A percentile compares a stretch with the other conserved stretches of the same genome.
These are phyloP conservation scores for Penicillium riverlandense DNA, from an alignment of 495 filamentous ascomycete species.

Conservation along the genomic window DNA sequence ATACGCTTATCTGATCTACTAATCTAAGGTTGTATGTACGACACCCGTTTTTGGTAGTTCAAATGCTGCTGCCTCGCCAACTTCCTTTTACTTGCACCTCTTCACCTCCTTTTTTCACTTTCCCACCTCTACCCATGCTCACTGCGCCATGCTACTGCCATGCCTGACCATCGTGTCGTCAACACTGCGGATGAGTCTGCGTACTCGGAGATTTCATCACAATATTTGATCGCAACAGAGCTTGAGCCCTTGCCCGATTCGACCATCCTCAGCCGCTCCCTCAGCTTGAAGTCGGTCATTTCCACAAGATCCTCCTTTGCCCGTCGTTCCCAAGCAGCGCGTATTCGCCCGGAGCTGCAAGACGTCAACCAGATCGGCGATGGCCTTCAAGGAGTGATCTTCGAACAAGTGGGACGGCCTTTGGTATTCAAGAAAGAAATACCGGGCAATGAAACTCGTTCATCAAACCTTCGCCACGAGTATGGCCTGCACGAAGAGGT, in stretches of 20 bases:
- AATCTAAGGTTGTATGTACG: no score
- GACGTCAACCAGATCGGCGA: constrained; percentile 7
- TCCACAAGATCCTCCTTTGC: constrained; percentile 3
- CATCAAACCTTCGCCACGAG: constrained; percentile 1
- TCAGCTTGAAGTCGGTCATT: constrained; percentile 1
- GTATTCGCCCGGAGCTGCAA: constrained; percentile 2
- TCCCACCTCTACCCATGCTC: no score
- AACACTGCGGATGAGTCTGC: no score
- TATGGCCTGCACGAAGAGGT: constrained; percentile 2
- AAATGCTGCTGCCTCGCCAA: no score
- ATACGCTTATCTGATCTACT: no score
- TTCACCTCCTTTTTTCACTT: no score
- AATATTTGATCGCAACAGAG: neutral
- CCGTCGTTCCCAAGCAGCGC: neutral
- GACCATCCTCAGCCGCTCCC: neutral
- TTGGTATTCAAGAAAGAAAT: constrained; percentile 5
- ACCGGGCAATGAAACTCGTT: constrained; percentile 3
- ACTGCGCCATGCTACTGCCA: no score
- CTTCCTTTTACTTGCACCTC: no score
- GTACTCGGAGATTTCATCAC: no score
- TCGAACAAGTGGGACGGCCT: constrained; percentile 4
- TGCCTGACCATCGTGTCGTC: no score
- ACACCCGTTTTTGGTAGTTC: no score
- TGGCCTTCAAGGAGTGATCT: constrained; percentile 7
- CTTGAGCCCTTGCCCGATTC: neutral